Evolutionary conservation across 495 filamentous ascomycete species (phyloP).

Genomic region (Aspergillus wentii): DNA sequence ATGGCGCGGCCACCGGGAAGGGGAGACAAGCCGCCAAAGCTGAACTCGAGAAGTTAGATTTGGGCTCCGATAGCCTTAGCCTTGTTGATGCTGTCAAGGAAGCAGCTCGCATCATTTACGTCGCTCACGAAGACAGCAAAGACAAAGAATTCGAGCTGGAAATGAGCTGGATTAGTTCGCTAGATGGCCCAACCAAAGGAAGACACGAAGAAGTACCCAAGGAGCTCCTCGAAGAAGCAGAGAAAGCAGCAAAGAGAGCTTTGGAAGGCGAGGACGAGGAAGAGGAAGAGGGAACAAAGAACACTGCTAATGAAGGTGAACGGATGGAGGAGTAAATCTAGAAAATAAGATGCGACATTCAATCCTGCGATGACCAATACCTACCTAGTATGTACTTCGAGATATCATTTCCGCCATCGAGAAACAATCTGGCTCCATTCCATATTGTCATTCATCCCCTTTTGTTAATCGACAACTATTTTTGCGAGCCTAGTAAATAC

Average conservation of each 20-base stretch:
- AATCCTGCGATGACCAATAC: no score
- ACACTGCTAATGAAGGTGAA: slow-evolving; percentile 46
- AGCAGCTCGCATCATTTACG: slow-evolving; percentile 92
- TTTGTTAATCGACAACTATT: no score
- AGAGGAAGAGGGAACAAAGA: slow-evolving; percentile 60
- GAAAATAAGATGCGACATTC: no score
- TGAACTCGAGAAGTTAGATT: slow-evolving; percentile 94
- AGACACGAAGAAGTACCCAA: slow-evolving; percentile 88
- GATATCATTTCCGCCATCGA: no score
- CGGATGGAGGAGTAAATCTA: slow-evolving; percentile 75
- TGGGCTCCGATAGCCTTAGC: slow-evolving; percentile 69
- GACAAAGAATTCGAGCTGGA: slow-evolving; percentile 99
- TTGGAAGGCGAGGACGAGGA: slow-evolving; percentile 70
- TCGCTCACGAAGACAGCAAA: slow-evolving; percentile 93
- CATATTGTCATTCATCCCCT: no score
- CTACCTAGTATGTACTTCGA: no score
- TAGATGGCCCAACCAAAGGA: slow-evolving; percentile 82
- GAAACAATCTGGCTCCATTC: no score
- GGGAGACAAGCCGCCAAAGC: slow-evolving; percentile 94
- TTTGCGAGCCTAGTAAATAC: no score
- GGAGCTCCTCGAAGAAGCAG: slow-evolving; percentile 83
- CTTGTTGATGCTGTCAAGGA: slow-evolving; percentile 89
- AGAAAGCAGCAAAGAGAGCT: slow-evolving; percentile 70
- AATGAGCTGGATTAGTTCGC: slow-evolving; percentile 92
- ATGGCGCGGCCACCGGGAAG: slow-evolving; percentile 94